A percentile compares a stretch with the other conserved stretches of the same genome.
These are phyloP conservation scores for Suhomyces maxii DNA, from an alignment of 1,139 yeast genomes.

Conservation along the genomic window DNA sequence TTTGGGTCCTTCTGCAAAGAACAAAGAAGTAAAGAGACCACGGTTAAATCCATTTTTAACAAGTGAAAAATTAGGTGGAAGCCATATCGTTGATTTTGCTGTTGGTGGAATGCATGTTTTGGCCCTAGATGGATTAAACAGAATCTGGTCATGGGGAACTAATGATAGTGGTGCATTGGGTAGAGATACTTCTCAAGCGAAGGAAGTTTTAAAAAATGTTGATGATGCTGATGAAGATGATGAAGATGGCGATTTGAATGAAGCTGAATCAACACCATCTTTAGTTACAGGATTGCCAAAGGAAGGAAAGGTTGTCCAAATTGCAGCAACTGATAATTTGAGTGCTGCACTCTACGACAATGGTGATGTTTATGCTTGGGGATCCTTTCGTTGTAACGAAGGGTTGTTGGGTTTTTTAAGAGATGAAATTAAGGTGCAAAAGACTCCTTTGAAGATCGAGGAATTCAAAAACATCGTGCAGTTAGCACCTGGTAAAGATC, in stretches of 20 bases:
- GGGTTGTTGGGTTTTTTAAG: slow-evolving; percentile 84
- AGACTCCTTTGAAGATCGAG: slow-evolving; percentile 62
- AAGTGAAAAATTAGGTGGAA: slow-evolving; percentile 52
- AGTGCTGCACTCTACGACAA: slow-evolving; percentile 76
- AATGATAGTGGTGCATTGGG: slow-evolving; percentile 93
- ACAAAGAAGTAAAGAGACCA: slow-evolving; percentile 93
- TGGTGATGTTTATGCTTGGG: slow-evolving; percentile 97
- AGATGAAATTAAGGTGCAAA: slow-evolving; percentile 58
- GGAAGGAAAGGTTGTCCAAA: slow-evolving; percentile 57
- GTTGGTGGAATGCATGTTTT: slow-evolving; percentile 96
- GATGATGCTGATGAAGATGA: slow-evolving; percentile 61
- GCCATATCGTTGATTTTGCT: slow-evolving; percentile 71
- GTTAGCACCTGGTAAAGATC: slow-evolving; percentile 91
- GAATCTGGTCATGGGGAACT: slow-evolving; percentile 96
- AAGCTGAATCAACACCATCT: slow-evolving; percentile 84
- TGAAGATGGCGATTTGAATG: slow-evolving; percentile 83
- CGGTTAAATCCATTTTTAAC: slow-evolving; percentile 78
- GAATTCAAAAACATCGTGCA: slow-evolving; percentile 74
- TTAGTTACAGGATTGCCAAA: slow-evolving; percentile 68
- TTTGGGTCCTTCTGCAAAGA: slow-evolving; percentile 82
- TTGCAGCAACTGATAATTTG: slow-evolving; percentile 92
- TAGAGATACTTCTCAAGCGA: slow-evolving; percentile 70
- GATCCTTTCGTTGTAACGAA: slow-evolving; percentile 90
- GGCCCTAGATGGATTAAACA: slow-evolving; percentile 72
- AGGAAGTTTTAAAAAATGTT: slow-evolving; percentile 63